Conservation (phyloP, 192 early-diverging fungal genomes). For the Coemansia sp. region DNA sequence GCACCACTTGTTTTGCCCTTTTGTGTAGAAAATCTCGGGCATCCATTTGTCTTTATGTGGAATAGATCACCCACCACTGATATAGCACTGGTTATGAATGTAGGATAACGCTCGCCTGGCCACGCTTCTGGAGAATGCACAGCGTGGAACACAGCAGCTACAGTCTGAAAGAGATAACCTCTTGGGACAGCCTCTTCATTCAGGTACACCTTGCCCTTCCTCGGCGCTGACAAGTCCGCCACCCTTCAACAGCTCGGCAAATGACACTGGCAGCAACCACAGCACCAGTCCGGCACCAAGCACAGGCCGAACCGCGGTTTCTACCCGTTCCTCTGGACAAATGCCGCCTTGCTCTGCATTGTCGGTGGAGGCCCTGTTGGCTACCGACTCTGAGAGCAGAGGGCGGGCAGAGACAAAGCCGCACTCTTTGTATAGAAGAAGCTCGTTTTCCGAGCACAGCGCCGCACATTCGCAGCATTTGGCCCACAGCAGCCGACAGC, state of each 20-base stretch:
- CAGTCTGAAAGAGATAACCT: constrained; percentile 10
- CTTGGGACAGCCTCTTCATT: not conserved
- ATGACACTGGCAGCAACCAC: not conserved
- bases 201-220: not conserved
- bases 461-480: not conserved
- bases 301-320: not conserved
- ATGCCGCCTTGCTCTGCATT: not conserved
- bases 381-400: not conserved
- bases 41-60: not conserved
- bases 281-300: not conserved
- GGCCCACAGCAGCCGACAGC: not conserved
- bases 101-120: constrained; percentile 41
- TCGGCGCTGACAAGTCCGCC: constrained; percentile 1
- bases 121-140: constrained; percentile 24
- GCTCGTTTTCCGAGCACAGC: not conserved
- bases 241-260: not conserved
- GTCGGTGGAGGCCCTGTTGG: not conserved
- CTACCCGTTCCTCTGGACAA: not conserved
- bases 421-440: not conserved
- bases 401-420: not conserved
- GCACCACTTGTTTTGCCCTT: no score
- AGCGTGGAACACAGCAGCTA: constrained; percentile 20
- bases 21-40: not conserved
- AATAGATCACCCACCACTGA: not conserved
- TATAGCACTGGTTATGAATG: not conserved